Evolutionary conservation across 148 eudicot species (phyloP), one percentile per base, ranked within the genome.

Genomic region (Agrostemma githago): DNA sequence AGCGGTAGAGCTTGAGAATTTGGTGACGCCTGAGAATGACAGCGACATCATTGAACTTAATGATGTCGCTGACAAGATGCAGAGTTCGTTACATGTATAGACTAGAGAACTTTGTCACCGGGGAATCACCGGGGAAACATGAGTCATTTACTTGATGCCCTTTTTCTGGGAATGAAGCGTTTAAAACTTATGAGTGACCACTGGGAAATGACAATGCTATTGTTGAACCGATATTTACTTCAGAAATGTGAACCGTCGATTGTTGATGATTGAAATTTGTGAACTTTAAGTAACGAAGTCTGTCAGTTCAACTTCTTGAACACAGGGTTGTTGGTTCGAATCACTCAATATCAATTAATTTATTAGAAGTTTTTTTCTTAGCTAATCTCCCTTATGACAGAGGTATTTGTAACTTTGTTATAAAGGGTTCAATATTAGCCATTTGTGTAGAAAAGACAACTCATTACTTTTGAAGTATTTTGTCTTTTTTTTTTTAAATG

Each of bases 11-110:
- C 96, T 96, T 66, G 83, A 86, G 41, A 75, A 75, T 39, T 51
- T 95, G 20, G 77, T 61, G 5, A 46, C 71, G 46, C 64, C 74
- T 19, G 84, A 85, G 72, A 78, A 20, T 64, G 70, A 53, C 71
- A 72, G 43, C 44, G 76, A 83, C 65, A 81, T 87, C 38, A 89
- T 91, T 74, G 78, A 88, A 39, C 83, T 91, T 79, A 95, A 89
- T 73, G 89, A 82, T 38, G 62, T 91, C 62, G 78, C 87, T 12
- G 86, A 73, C 11, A 76, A 83, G 73, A 71, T 91, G 57, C 83
- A 84, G 62, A 83, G 79, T 69, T 84, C 82, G 46, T 57, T 91
- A 69, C 84, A 78, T 77, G 75, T 89, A 15, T 82, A 84, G 34
- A 26, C 34, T 26, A 26, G 34, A 26, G 78, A 56, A 66, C 26